A percentile compares a stretch with the other conserved stretches of the same genome.
phyloP scores from a whole-genome alignment of 75 land plant genomes.

The Selaginella tamariscina region DNA sequence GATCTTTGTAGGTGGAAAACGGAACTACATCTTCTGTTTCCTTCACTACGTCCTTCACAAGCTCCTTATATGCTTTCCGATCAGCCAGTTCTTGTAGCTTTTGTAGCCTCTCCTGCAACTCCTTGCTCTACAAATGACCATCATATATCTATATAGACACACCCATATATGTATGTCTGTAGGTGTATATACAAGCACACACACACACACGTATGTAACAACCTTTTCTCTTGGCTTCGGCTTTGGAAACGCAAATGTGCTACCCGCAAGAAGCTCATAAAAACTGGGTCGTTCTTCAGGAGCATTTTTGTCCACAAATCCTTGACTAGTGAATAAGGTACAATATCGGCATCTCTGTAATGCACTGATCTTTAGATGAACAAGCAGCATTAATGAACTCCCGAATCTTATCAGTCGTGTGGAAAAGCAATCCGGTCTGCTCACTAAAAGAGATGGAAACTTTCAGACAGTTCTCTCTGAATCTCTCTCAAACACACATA shows the following conservation, averaged over 20 bases:
- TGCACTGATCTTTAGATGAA: background rate
- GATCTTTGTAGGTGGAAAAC: constrained; percentile 76
- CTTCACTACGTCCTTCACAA: constrained; percentile 54
- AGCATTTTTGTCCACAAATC: constrained; percentile 34
- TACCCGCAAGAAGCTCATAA: constrained; percentile 36
- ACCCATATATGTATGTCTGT: no score
- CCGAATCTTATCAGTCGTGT: background rate
- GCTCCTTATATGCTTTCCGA: constrained; percentile 53
- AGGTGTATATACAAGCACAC: no score
- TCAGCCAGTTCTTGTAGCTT: constrained; percentile 64
- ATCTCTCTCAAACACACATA: no score
- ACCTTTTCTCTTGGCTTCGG: constrained; percentile 90
- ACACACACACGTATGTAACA: background rate
- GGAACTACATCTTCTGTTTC: constrained; percentile 34
- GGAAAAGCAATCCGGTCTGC: background rate
- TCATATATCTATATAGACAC: background rate
- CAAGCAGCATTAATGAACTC: background rate
- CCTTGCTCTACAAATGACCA: constrained; percentile 44
- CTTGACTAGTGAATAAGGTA: constrained; percentile 46
- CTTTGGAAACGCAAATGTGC: constrained; percentile 41
- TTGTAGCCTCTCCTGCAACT: constrained; percentile 57
- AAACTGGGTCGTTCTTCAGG: constrained; percentile 38
- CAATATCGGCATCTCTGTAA: constrained; percentile 15
- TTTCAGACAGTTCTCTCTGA: no score
- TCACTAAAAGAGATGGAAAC: no score